A percentile compares a stretch with the other conserved stretches of the same genome.
These are phyloP conservation scores for Cucumis sativus DNA, from an alignment of 306 rosid species.

Conservation along the genomic window DNA sequence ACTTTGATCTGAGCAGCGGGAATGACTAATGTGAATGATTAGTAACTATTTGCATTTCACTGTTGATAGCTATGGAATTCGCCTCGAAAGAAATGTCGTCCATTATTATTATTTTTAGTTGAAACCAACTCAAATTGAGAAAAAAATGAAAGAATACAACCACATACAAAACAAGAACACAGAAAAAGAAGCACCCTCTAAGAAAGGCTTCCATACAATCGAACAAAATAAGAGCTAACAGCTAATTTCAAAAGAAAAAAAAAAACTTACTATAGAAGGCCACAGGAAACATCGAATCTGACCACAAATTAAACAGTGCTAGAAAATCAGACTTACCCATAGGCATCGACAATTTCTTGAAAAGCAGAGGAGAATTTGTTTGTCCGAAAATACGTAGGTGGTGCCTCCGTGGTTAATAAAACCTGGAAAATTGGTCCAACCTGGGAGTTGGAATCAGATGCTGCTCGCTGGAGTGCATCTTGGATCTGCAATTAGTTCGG, in stretches of 20 bases:
- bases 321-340: slow-evolving; percentile 27
- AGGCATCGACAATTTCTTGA: slow-evolving; percentile 56
- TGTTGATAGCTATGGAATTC: neutral
- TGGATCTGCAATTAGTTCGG: slow-evolving; percentile 30
- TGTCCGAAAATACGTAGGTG: slow-evolving; percentile 44
- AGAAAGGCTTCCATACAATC: too few species aligned
- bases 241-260: neutral
- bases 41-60: neutral
- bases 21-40: neutral
- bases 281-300: neutral
- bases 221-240: neutral
- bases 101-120: neutral
- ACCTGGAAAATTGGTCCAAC: slow-evolving; percentile 52
- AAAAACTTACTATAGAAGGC: neutral
- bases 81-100: neutral
- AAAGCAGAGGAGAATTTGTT: slow-evolving; percentile 49
- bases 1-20: neutral
- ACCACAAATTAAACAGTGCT: too few species aligned
- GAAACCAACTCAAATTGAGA: too few species aligned
- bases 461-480: slow-evolving; percentile 44
- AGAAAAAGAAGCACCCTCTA: too few species aligned
- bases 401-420: slow-evolving; percentile 35
- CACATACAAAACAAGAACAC: too few species aligned
- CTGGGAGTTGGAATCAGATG: slow-evolving; percentile 41
- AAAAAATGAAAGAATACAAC: too few species aligned